Base-by-base conservation (phyloP, 2,329 filamentous ascomycete species). In the Chrysoporthe deuterocubensis region DNA sequence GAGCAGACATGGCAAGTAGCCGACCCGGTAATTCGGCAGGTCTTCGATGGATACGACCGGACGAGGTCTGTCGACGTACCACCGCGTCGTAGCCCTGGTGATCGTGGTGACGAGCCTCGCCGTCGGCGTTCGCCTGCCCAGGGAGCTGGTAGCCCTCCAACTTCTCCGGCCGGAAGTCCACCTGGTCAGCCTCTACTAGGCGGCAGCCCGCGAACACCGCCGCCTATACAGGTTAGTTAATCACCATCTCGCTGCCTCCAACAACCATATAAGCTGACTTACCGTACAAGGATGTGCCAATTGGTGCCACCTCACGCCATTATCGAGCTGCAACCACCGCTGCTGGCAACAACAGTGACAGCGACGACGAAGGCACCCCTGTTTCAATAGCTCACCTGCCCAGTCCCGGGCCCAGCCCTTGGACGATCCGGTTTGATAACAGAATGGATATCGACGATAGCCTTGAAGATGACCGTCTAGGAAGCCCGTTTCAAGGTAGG, bases 31-130 rank as follows among this genome's bases (percentile, higher is more conserved):
- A 72, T 69, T 1, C 66, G 63, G 9, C 56, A 37, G 16, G 43
- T 70, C 13, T 70, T 74, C 56, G 59, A 48, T 2, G 66, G 44
- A 4, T 60, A 68, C n/a, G 54, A 68, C n/a, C 64, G 43, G 26
- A 46, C 34, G 1, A 21, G 37, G 34, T n/a, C 32, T 11, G 34
- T 57, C 5, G 54, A 57, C 8, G 54, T 40, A 32, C 54, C 54
- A 37, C 14, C 14, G 9, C 32, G 18, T 18, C 5, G 54, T 40
- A 32, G 48, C 26, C 9, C 3, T 52, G 21, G 14, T 48, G 0
- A 13, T 54, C n/a, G 48, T 52, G 50, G 32, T 13, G 26, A 34
- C 21, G 50, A 54, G 4, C 26, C 32, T 16, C 50, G 26, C 32
- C 21, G 13, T 32, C 13, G 32, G 50, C 9, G 4, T 26, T 11